Base-by-base conservation (phyloP, 2,329 filamentous ascomycete genomes). In the Colletotrichum caudatum region DNA sequence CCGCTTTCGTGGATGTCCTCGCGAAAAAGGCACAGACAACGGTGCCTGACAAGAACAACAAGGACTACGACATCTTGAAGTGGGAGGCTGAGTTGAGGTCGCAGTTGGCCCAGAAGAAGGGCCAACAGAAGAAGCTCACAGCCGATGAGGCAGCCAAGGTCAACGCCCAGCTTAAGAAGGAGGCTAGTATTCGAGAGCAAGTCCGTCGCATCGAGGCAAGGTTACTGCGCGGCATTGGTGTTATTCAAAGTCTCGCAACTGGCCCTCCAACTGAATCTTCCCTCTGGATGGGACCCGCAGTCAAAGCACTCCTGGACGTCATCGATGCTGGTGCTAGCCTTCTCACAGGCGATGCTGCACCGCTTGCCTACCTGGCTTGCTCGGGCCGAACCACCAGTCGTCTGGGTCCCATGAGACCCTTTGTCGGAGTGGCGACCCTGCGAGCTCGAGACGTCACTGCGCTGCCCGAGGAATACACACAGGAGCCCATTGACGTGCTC, bases 41-140 rank as follows among this genome's bases (percentile, higher is more conserved):
- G 48, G 83, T 92, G 2, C 90, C 94, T 3, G 92, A 94, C 82
- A 98, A 97, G 83, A 97, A 94, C 77, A 92, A 90, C 60, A 98
- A 97, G 80, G 96, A 98, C 79, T 97, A 98, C 77, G 94, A 99
- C 76, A 97, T 94, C 1, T 82, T 98, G 51, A 98, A 97, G 81
- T 99, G 97, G 96, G 96, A 99, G 81, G 93, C 95, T 79, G 96
- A 99, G 74, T 86, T 99, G 9, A 88, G 95, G 69, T 88, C 90
- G 50, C 94, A 98, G 76, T 83, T 99, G 51, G 94, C 95, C n/a
- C 88, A 93, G 78, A 99, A 98, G 85, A 97, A 95, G 81, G 95
- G 95, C 1, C 90, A 93, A 72, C 90, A 94, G 76, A 95, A 94
- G 84, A 99, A 98, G 82, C 89, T 98, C 12, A 96, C 94, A 0